Conservation (phyloP, 148 eudicot genomes). For the Polygonum aviculare region DNA sequence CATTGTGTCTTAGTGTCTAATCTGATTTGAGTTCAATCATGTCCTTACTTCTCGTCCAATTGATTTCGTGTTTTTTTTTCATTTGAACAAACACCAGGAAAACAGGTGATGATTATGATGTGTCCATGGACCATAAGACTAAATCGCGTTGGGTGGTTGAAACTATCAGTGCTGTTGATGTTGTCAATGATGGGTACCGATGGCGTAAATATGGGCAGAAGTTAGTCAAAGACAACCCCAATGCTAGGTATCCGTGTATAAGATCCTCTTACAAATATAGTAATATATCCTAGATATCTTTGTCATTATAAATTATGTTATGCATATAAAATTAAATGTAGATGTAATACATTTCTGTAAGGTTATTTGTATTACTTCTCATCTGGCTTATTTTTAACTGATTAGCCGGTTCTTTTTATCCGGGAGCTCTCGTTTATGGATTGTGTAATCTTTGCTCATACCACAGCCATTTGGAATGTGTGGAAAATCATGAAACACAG, state of each 20-base stretch:
- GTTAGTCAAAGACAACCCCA: slow-evolving; percentile 76
- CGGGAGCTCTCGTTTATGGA: not conserved
- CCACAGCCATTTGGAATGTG: not conserved
- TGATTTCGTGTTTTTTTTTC: not conserved
- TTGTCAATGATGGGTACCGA: slow-evolving; percentile 80
- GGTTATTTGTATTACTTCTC: not conserved
- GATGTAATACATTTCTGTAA: not conserved
- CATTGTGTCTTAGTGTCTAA: slow-evolving; percentile 1
- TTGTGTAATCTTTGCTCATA: not conserved
- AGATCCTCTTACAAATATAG: not conserved
- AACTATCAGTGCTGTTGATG: slow-evolving; percentile 67
- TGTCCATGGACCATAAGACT: slow-evolving; percentile 29
- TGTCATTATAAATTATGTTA: not conserved
- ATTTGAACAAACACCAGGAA: slow-evolving; percentile 34
- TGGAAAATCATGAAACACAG: not conserved
- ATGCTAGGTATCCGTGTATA: slow-evolving; percentile 55
- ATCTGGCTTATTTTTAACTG: not conserved
- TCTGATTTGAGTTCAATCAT: not conserved
- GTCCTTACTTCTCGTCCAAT: not conserved
- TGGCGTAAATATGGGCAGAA: slow-evolving; percentile 99
- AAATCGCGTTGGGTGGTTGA: slow-evolving; percentile 58
- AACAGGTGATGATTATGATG: slow-evolving; percentile 30
- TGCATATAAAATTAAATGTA: not conserved
- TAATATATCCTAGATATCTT: not conserved
- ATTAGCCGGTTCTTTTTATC: not conserved